Conservation (phyloP, 495 filamentous ascomycete genomes). For the Aspergillus coremiiformis region DNA sequence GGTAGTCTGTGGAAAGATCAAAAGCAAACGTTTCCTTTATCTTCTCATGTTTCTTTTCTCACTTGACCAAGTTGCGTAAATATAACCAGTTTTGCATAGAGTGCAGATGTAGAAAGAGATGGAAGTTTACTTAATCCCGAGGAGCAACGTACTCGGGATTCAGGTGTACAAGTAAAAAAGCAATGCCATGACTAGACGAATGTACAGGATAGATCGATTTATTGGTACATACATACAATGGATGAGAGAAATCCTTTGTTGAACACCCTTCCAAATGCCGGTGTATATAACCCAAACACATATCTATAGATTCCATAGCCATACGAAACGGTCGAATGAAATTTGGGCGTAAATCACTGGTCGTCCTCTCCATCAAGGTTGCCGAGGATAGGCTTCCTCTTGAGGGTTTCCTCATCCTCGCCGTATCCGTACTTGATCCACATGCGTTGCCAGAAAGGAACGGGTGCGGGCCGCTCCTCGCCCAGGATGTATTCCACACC, state of each 20-base stretch:
- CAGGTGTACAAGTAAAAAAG: neutral
- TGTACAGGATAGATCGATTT: neutral
- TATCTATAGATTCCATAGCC: neutral
- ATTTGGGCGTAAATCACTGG: neutral
- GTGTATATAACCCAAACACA: neutral
- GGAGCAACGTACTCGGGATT: neutral
- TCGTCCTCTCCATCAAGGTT: slow-evolving; percentile 33
- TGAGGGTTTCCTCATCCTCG: slow-evolving; percentile 37
- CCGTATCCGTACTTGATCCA: slow-evolving; percentile 43
- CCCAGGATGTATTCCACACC: slow-evolving; percentile 63
- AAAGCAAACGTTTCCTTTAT: neutral
- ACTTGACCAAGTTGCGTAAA: neutral
- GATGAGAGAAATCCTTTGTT: neutral
- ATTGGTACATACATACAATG: slow-evolving; percentile 6
- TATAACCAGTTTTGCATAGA: neutral
- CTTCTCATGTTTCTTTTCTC: neutral
- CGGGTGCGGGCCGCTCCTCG: slow-evolving; percentile 30
- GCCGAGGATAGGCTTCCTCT: slow-evolving; percentile 34
- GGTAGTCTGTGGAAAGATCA: neutral
- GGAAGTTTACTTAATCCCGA: neutral
- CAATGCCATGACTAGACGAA: neutral
- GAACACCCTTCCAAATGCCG: neutral
- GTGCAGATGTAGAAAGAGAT: neutral
- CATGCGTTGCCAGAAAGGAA: slow-evolving; percentile 37
- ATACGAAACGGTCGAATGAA: neutral